Evolutionary conservation across 2,329 filamentous ascomycete species (phyloP).

Genomic region (Chaetomiaceae sp.): DNA sequence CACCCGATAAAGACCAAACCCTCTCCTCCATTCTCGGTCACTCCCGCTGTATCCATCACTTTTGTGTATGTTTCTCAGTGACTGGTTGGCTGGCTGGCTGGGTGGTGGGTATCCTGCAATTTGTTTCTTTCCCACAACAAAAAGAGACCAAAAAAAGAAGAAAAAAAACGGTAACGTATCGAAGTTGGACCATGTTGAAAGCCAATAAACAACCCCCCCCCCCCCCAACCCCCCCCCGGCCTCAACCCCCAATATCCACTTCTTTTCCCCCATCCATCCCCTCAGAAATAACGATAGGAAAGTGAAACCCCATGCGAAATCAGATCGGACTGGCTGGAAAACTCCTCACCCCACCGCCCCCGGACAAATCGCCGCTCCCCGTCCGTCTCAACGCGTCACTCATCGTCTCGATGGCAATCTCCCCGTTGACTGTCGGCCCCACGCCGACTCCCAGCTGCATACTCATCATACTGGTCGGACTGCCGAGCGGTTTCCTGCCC

Average conservation of each 20-base stretch:
- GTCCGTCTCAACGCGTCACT: conserved; percentile 81
- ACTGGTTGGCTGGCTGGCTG: neutral
- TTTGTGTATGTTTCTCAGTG: neutral
- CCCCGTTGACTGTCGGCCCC: conserved; percentile 45
- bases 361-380: conserved; percentile 71
- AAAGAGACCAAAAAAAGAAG: no score
- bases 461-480: conserved; percentile 42
- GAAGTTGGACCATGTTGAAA: no score
- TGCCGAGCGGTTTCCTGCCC: conserved; percentile 56
- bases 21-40: neutral
- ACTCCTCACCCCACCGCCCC: conserved; percentile 42
- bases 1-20: neutral
- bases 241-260: no score
- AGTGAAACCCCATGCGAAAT: neutral
- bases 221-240: no score
- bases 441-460: conserved; percentile 26
- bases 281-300: neutral
- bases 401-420: conserved; percentile 92
- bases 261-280: no score
- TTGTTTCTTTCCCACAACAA: neutral
- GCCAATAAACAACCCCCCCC: no score
- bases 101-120: neutral
- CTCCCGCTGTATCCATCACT: neutral
- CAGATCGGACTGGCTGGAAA: conserved; percentile 53
- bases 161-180: no score